Evolutionary conservation across 352 stramenopile species (phyloP).

Genomic region (Pythium inflatum): DNA sequence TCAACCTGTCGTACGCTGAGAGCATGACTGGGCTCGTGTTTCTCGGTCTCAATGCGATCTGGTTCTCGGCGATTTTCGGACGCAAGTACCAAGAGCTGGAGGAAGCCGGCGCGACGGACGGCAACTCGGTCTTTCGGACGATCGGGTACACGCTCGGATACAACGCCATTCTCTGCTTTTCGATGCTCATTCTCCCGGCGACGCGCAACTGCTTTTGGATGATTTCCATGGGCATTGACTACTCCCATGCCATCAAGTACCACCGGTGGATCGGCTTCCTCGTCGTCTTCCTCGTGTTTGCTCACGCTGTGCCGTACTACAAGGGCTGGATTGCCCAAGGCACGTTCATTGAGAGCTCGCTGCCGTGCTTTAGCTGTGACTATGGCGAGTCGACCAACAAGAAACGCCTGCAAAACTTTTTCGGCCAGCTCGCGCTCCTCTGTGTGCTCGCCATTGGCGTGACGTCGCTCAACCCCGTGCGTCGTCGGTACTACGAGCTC

Average conservation of each 20-base stretch:
- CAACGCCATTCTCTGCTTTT: constrained; percentile 47
- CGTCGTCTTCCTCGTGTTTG: constrained; percentile 63
- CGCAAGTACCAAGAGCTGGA: constrained; percentile 60
- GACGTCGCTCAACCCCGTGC: constrained; percentile 74
- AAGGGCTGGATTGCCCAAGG: constrained; percentile 63
- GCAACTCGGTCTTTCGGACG: constrained; percentile 46
- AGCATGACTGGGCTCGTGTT: constrained; percentile 71
- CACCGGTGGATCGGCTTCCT: constrained; percentile 85
- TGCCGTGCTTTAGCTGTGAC: constrained; percentile 79
- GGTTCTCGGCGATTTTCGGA: constrained; percentile 82
- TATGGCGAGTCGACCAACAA: constrained; percentile 58
- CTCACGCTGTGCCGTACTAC: constrained; percentile 79
- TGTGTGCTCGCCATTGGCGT: constrained; percentile 76
- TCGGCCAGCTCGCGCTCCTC: constrained; percentile 66
- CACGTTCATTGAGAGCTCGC: constrained; percentile 52
- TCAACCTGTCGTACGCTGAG: constrained; percentile 84
- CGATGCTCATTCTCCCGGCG: constrained; percentile 48
- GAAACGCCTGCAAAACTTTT: constrained; percentile 75
- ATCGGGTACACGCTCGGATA: constrained; percentile 74
- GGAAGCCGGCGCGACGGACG: constrained; percentile 49
- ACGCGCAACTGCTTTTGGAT: constrained; percentile 83
- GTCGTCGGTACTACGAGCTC: constrained; percentile 78
- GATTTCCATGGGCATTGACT: constrained; percentile 82
- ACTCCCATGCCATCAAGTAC: constrained; percentile 88
- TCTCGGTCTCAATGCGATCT: constrained; percentile 77